Evolutionary conservation across 2,329 filamentous ascomycete species (phyloP), one percentile per base, ranked within the genome.

Genomic region (Fusarium sp.): DNA sequence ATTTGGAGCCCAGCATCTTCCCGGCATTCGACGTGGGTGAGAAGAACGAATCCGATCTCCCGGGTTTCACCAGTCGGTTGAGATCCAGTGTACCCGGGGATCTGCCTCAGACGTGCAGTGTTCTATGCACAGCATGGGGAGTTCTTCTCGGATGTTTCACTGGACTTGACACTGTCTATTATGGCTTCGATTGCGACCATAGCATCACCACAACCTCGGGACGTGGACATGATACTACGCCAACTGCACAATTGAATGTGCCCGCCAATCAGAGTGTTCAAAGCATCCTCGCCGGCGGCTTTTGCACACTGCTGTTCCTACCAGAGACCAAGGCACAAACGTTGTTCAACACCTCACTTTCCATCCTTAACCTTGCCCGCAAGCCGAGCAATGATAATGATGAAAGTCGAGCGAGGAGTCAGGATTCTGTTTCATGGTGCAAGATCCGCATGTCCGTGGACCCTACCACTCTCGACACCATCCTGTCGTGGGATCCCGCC

Each of bases 321-420:
- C 18, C 59, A 14, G 50, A 71, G 3, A 29, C 8, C 5, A 61
- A 65, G 14, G 73, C 70, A 4, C 78, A 79, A 18, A 80, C 77
- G 6, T 75, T 86, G 1, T 87, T 86, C 78, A 87, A 88, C 74
- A 86, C 86, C 0, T 84, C 81, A 18, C 67, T 88, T 2, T 84
- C 84, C 2, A 66, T 77, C 50, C 36, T 18, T 6, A 57, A 18
- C 50, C 20, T 45, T 4, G 8, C 16, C 22, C 1, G 3, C 10
- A 83, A 82, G 57, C 80, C 70, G 75, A 27, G 76, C 77, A 3
- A 79, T 67, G 47, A 80, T 79, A 20, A 42, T 76, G 50, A 20
- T 16, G 25, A 63, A 16, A 62, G 20, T 35, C 52, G 56, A 40
- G 56, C 56, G 11, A 61, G 29, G 29, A 42, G n/a, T n/a, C 35